These are phyloP conservation scores for Antitrichia curtipendula DNA, from an alignment of 225 moss, liverwort and hornwort genomes.

Conservation along the genomic window DNA sequence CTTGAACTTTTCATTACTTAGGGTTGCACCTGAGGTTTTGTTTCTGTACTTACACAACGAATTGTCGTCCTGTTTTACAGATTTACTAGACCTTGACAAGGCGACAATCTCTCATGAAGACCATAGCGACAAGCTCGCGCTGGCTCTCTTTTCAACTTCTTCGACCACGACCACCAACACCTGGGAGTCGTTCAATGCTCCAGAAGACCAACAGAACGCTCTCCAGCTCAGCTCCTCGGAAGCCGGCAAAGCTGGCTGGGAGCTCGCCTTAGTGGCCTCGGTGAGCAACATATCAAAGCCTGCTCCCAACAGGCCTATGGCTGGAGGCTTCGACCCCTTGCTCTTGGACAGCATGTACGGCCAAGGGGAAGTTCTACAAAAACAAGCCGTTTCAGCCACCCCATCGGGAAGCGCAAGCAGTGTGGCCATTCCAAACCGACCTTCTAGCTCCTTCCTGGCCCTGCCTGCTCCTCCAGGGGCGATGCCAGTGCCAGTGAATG, in stretches of 20 bases:
- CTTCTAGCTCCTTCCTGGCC: constrained; percentile 67
- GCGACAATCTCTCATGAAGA: constrained; percentile 57
- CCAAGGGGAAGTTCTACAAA: constrained; percentile 69
- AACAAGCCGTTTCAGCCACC: constrained; percentile 10
- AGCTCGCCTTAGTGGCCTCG: constrained; percentile 79
- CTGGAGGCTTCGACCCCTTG: constrained; percentile 84
- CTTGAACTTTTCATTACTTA: neutral
- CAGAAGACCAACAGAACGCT: constrained; percentile 19
- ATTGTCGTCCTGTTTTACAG: constrained; percentile 2
- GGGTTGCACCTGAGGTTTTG: neutral
- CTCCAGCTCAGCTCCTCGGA: constrained; percentile 11
- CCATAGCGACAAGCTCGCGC: constrained; percentile 65
- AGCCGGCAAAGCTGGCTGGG: constrained; percentile 80
- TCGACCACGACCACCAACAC: constrained; percentile 18
- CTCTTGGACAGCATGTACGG: constrained; percentile 92
- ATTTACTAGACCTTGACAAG: constrained; percentile 65
- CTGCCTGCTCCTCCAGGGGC: constrained; percentile 79
- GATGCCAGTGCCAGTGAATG: constrained; percentile 51
- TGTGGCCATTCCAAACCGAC: constrained; percentile 60
- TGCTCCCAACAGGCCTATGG: constrained; percentile 24
- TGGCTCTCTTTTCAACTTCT: constrained; percentile 75
- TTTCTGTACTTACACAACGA: neutral
- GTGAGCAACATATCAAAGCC: constrained; percentile 72
- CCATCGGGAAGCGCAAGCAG: constrained; percentile 85
- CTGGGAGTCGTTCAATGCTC: constrained; percentile 62